Evolutionary conservation across 2,329 filamentous ascomycete genomes (phyloP), one percentile per base, ranked within the genome.

Genomic region (Fusarium drepaniforme): DNA sequence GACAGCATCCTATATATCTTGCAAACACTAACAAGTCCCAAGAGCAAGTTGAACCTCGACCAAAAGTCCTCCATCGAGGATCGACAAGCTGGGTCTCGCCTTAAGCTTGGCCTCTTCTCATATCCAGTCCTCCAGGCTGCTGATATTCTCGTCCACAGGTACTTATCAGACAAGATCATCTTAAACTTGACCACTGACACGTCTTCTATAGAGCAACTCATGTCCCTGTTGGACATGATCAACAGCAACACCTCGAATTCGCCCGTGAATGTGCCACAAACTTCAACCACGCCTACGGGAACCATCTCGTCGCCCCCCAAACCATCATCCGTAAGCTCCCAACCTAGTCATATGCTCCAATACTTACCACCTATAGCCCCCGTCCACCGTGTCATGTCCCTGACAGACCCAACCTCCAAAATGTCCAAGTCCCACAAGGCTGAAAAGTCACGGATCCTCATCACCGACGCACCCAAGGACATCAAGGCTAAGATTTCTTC

Each of bases 61-160:
- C 86, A 92, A 23, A 86, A 91, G 67, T 86, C 89, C 4, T 88
- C 86, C 9, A 83, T 90, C 2, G 83, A 93, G 7, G 90, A 93
- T 62, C 85, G 88, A 46, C 85, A 87, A 16, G 88, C 88, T 8
- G 91, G 90, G 75, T 86, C 89, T 49, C 76, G 80, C 8, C 88
- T 97, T 70, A 97, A 97, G 82, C 90, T 98, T 6, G 96, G 97
- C 18, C 88, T 99, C 5, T 98, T 98, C 82, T 97, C 96, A 9
- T 99, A 99, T 81, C 97, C 97, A 2, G 95, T 99, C 42, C 90
- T 99, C 1, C 96, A 98, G 84, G 96, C 97, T 23, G 97, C 97
- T 51, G 97, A 99, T 83, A 94, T 99, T 58, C 88, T 98, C 42
- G 90, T 98, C 9, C 96, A 98, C 81, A 87, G 92, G 90, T 93